Evolutionary conservation across 257 asterid species (phyloP).

Genomic region (Solanum pennellii): DNA sequence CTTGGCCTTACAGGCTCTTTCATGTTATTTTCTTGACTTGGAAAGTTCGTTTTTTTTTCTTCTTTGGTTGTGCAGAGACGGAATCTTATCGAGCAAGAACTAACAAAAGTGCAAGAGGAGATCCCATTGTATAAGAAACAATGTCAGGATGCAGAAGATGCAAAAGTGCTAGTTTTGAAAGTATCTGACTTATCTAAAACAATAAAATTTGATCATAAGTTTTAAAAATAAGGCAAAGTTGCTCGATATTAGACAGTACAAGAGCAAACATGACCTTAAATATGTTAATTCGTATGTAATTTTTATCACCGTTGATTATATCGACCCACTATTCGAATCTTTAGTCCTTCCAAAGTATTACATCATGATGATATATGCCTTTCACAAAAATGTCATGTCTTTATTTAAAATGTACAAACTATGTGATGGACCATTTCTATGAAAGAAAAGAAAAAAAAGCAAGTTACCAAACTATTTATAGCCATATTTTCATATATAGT

Average conservation of each 20-base stretch:
- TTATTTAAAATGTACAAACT: background rate
- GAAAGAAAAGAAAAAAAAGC: background rate
- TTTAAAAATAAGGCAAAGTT: background rate
- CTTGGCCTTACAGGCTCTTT: background rate
- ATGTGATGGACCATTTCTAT: background rate
- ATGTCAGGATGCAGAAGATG: conserved; percentile 61
- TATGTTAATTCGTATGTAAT: too few species aligned
- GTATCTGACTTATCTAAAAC: too few species aligned
- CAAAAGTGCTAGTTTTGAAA: conserved; percentile 45
- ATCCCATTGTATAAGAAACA: conserved; percentile 67
- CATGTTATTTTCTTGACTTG: background rate
- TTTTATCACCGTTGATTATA: background rate
- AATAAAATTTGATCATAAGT: too few species aligned
- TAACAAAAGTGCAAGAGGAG: conserved; percentile 70
- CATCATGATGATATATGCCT: background rate
- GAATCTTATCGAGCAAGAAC: conserved; percentile 68
- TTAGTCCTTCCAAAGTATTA: background rate
- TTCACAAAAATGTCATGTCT: background rate
- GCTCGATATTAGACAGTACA: background rate
- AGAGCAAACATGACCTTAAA: too few species aligned
- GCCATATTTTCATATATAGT: background rate
- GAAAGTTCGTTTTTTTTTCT: background rate
- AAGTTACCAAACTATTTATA: background rate
- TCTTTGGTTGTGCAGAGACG: conserved; percentile 48
- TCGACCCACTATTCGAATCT: background rate